A percentile compares a stretch with the other conserved stretches of the same genome.
These are phyloP conservation scores for Microbotryomycetes sp. DNA, from an alignment of 1,284 basidiomycete species.

Conservation along the genomic window DNA sequence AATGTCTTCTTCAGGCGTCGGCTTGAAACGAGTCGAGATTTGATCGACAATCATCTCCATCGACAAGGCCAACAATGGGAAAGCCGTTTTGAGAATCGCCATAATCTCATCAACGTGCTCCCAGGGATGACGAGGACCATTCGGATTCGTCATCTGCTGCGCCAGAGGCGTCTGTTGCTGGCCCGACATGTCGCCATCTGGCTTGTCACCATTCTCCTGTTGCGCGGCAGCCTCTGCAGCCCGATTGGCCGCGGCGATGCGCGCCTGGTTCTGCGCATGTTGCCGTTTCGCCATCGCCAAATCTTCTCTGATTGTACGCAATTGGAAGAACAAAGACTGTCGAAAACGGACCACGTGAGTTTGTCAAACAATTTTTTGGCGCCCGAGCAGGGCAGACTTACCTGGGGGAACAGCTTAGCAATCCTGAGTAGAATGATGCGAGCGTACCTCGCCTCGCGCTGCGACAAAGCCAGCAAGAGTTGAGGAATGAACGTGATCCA, in stretches of 20 bases:
- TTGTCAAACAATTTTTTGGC: slow-evolving; percentile 4
- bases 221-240: slow-evolving; percentile 38
- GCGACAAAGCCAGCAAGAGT: slow-evolving; percentile 80
- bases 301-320: slow-evolving; percentile 89
- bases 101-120: slow-evolving; percentile 93
- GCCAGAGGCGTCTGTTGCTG: slow-evolving; percentile 9
- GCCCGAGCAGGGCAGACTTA: slow-evolving; percentile 40
- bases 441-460: slow-evolving; percentile 88
- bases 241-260: background rate
- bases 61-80: slow-evolving; percentile 87
- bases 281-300: slow-evolving; percentile 50
- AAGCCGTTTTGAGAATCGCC: slow-evolving; percentile 90
- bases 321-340: slow-evolving; percentile 89
- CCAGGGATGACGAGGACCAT: slow-evolving; percentile 51
- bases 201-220: slow-evolving; percentile 17
- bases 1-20: slow-evolving; percentile 85
- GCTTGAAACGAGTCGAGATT: slow-evolving; percentile 84
- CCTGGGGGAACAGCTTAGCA: slow-evolving; percentile 90
- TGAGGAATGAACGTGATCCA: slow-evolving; percentile 99
- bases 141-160: slow-evolving; percentile 19
- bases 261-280: slow-evolving; percentile 30
- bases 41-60: slow-evolving; percentile 98
- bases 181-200: slow-evolving; percentile 19
- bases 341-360: slow-evolving; percentile 3
- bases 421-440: slow-evolving; percentile 82